phyloP scores from a whole-genome alignment of 2,329 filamentous ascomycete genomes.

The Colletotrichum liriopes region DNA sequence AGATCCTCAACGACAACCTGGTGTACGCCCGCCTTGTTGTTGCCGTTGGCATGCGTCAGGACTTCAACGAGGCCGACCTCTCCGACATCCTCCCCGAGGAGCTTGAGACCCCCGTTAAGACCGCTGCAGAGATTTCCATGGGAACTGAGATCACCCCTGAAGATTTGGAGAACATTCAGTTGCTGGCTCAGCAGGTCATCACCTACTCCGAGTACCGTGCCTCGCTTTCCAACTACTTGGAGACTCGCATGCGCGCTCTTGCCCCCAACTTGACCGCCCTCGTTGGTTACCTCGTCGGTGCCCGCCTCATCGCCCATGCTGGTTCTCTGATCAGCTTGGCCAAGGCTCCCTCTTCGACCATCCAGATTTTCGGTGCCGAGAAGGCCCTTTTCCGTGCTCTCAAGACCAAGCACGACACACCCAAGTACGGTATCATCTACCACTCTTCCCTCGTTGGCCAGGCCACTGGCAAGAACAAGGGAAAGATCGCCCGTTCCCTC shows the following conservation, averaged over 20 bases:
- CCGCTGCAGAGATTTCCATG: slow-evolving; percentile 97
- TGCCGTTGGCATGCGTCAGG: slow-evolving; percentile 89
- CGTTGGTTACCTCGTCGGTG: slow-evolving; percentile 93
- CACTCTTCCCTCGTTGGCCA: slow-evolving; percentile 95
- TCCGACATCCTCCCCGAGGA: slow-evolving; percentile 95
- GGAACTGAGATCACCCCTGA: slow-evolving; percentile 96
- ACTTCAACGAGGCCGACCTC: slow-evolving; percentile 83
- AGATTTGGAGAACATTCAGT: slow-evolving; percentile 93
- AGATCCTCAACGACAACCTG: slow-evolving; percentile 97
- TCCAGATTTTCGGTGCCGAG: slow-evolving; percentile 98
- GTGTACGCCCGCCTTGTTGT: slow-evolving; percentile 93
- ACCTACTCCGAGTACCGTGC: slow-evolving; percentile 91
- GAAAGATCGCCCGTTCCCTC: slow-evolving; percentile 97
- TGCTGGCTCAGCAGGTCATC: slow-evolving; percentile 93
- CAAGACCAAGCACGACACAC: slow-evolving; percentile 99
- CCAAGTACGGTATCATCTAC: slow-evolving; percentile 97
- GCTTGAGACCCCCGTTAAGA: slow-evolving; percentile 92
- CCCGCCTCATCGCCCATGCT: slow-evolving; percentile 93
- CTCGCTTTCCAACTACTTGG: slow-evolving; percentile 90
- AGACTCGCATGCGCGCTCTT: slow-evolving; percentile 95
- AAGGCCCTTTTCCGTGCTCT: slow-evolving; percentile 98
- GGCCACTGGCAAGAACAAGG: slow-evolving; percentile 98
- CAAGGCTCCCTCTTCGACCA: slow-evolving; percentile 94
- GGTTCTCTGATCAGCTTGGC: slow-evolving; percentile 95
- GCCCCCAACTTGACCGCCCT: slow-evolving; percentile 96